A percentile compares a stretch with the other conserved stretches of the same genome.
Evolutionary conservation across 331 rosid genomes (phyloP).

Genomic region (Malus hybrid): DNA sequence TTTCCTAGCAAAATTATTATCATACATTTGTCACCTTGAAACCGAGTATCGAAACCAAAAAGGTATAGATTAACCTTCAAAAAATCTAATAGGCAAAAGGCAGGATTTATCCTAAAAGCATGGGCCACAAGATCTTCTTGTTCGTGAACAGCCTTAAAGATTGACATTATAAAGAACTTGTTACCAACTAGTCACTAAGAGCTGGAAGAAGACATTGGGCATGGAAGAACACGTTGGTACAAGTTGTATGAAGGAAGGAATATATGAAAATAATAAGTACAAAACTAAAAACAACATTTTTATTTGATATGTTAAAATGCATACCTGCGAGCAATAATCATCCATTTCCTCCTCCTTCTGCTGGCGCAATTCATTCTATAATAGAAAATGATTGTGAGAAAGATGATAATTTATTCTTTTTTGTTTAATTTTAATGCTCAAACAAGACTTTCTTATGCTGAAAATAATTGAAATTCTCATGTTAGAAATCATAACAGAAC

Average conservation of each 20-base stretch:
- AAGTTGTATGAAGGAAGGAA: background rate
- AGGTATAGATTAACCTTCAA: background rate
- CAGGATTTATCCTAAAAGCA: background rate
- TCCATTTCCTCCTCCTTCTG: slow-evolving; percentile 96
- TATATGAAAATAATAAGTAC: background rate
- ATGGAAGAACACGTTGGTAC: background rate
- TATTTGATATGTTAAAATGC: background rate
- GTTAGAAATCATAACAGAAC: background rate
- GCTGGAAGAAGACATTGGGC: background rate
- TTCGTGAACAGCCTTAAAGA: background rate
- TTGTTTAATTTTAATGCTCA: background rate
- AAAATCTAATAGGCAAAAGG: background rate
- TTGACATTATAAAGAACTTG: background rate
- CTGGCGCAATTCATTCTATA: slow-evolving; percentile 83
- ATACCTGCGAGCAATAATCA: slow-evolving; percentile 88
- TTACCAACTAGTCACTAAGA: background rate
- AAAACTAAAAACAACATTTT: background rate
- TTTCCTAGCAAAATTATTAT: background rate
- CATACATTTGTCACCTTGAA: background rate
- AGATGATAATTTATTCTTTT: background rate
- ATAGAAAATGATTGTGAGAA: background rate
- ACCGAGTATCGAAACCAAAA: background rate
- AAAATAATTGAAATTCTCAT: background rate
- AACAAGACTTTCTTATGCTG: background rate
- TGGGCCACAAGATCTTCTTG: background rate